phyloP scores from a whole-genome alignment of 495 filamentous ascomycete species.

The Astrothelium subdiscretum region DNA sequence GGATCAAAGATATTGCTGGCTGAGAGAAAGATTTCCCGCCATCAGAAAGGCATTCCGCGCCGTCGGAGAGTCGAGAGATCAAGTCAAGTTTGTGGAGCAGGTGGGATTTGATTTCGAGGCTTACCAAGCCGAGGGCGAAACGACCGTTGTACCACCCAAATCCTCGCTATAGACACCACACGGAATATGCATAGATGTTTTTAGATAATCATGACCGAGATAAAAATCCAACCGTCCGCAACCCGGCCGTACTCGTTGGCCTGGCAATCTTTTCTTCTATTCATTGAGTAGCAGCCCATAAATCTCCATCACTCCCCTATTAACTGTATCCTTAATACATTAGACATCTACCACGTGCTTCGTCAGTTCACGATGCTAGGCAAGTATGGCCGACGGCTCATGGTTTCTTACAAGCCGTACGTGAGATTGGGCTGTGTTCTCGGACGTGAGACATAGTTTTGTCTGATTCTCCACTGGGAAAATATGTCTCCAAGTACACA shows the following conservation, averaged over 20 bases:
- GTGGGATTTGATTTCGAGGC: slow-evolving; percentile 49
- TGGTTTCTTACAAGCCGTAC: no score
- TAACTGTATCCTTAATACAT: background rate
- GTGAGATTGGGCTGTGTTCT: no score
- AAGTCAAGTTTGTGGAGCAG: slow-evolving; percentile 40
- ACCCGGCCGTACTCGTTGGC: no score
- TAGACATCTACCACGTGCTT: background rate
- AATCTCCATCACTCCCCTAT: background rate
- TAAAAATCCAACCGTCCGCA: no score
- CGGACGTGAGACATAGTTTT: no score
- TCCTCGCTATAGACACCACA: background rate
- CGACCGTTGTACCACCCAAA: background rate
- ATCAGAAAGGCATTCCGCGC: slow-evolving; percentile 46
- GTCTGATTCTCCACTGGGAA: no score
- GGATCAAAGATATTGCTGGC: slow-evolving; percentile 55
- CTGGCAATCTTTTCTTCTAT: background rate
- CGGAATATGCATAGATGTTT: background rate
- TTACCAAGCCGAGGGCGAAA: slow-evolving; percentile 17
- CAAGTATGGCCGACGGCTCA: background rate
- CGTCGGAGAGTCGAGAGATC: slow-evolving; percentile 33
- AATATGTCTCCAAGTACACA: no score
- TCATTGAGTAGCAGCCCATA: background rate
- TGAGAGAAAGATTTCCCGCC: slow-evolving; percentile 39
- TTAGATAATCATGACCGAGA: no score
- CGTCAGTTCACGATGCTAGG: background rate